Evolutionary conservation across 2,329 filamentous ascomycete species (phyloP), one percentile per base, ranked within the genome.

Genomic region (Pestalotiopsis sp.): DNA sequence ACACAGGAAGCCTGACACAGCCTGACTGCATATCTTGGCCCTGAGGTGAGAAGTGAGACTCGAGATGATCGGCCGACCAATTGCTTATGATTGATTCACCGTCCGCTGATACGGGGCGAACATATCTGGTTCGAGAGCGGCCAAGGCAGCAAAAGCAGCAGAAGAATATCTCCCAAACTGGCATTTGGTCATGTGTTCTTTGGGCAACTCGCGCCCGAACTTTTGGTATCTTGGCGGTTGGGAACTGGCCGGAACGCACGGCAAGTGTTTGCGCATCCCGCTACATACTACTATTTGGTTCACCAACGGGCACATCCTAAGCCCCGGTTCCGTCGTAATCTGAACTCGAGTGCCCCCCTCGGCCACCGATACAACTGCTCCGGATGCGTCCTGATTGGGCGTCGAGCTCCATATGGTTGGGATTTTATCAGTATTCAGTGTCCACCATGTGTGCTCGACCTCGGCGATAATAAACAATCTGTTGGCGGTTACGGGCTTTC

Each of bases 281-380:
- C 31, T 36, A 36, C 25, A 3, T 25, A 23, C 25, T 25, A 25
- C 17, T 14, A 7, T 20, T 13, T 38, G 31, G 31, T 39, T 36
- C 31, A 31, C 17, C 25, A 62, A 62, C 59, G 59, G 59, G n/a
- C 31, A 62, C n/a, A 12, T 36, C 4, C 27, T 39, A 36, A 17
- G 36, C 31, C 59, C 59, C 59, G 59, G 14, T 39, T 62, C 59
- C 59, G 59, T 39, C 59, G 36, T 62, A 62, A 62, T 20, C 14
- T 38, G n/a, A 39, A 17, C n/a, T 39, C 38, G 59, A 62, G 20
- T 17, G 27, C 59, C 27, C 9, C 36, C 31, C 14, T 27, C 59
- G n/a, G 17, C 59, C 14, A n/a, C n/a, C 31, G 25, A 20, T 13
- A 7, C 17, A 36, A 36, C 25, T n/a, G 59, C 31, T 39, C 59